Base-by-base conservation (phyloP, 441 rosid species). In the Pelargonium myrrhifolium region DNA sequence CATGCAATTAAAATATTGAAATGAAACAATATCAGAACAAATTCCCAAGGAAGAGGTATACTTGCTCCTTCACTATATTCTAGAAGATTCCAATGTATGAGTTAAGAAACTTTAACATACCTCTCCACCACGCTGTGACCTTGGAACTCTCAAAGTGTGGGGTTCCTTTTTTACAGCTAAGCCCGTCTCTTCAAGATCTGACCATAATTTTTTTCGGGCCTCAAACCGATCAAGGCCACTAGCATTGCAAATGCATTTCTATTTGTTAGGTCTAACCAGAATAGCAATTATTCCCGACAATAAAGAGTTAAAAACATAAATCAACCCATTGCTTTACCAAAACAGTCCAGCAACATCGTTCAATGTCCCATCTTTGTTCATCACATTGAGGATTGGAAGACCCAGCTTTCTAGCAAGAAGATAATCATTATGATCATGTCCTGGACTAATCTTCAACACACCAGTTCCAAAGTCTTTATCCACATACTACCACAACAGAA, bases 391-490 rank as follows among this genome's bases (percentile, higher is more conserved):
- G 69, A 93, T 89, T 22, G 99, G 97, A 68, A 93, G 96, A 73
- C 99, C 99, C 67, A 89, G 84, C 86, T 93, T 93, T 77, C 96
- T 87, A 72, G 99, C 99, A 67, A 93, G 93, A 79, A 89, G 85
- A 74, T 93, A 93, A 81, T 93, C 99, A 68, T 87, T 93, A 74
- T 93, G 99, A 85, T 93, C 97, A 74, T 93, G 99, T 58, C 97
- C 99, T 18, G 99, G 99, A 76, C 99, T 93, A 88, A 93, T 91
- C 87, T 93, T 93, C 83, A 93, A 83, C 63, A 89, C 97, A 67
- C 99, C 99, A 66, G 99, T 93, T 78, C 99, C 99, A 80, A 93
- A 91, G 69, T 93, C 99, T 81, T 89, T 91, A 80, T 93, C 99
- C 76, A 93, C 99, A 79, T 86, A 80, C 99, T 93, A 90, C 70